Conservation (phyloP, 805 yeast species). For the Saccharomyces eubayanus region DNA sequence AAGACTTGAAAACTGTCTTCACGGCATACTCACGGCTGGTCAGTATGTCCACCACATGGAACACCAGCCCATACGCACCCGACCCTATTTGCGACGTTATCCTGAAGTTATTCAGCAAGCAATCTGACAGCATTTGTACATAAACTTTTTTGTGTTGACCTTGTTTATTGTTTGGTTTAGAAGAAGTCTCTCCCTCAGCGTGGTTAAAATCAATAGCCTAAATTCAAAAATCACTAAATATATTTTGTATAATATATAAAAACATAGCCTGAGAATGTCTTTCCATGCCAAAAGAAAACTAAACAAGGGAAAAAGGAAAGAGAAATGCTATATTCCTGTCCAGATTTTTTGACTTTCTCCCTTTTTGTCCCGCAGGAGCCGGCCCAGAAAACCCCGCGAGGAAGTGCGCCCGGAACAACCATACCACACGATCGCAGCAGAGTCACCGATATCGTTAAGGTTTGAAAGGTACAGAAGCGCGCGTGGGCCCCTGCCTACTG, state of each 20-base stretch:
- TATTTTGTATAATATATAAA: background rate
- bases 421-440: background rate
- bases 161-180: background rate
- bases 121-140: slow-evolving; percentile 14
- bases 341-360: background rate
- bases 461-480: background rate
- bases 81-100: slow-evolving; percentile 42
- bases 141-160: background rate
- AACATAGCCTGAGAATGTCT: background rate
- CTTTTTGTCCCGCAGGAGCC: background rate
- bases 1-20: slow-evolving; percentile 52
- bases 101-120: slow-evolving; percentile 24
- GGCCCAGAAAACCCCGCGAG: background rate
- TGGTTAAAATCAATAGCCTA: background rate
- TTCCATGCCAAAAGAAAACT: background rate
- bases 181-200: background rate
- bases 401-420: background rate
- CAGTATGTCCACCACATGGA: slow-evolving; percentile 49
- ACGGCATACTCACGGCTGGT: slow-evolving; percentile 55
- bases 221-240: background rate
- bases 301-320: background rate
- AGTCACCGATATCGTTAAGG: background rate
- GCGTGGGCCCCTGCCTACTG: background rate
- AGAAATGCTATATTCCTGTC: background rate
- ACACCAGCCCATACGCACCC: slow-evolving; percentile 81